Percentiles rank a stretch among this genome's conserved stretches.
Evolutionary conservation across 345 rosid species (phyloP).

Genomic region (Salix caprea): DNA sequence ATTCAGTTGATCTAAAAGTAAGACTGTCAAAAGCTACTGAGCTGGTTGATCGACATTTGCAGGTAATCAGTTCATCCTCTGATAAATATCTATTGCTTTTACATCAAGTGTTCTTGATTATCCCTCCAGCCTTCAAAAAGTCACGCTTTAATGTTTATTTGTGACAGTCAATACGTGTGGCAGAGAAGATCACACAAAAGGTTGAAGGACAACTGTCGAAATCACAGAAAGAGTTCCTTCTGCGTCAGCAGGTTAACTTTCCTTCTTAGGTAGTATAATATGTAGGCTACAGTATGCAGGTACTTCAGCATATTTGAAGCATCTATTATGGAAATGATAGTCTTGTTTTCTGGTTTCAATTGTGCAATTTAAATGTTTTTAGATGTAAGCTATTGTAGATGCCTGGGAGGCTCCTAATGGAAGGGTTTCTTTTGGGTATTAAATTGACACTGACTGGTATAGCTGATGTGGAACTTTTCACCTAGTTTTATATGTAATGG

Average conservation of each 20-base stretch:
- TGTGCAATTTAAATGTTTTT: neutral
- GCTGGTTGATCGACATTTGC: conserved; percentile 96
- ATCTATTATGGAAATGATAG: neutral
- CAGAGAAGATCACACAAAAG: conserved; percentile 97
- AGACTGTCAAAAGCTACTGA: conserved; percentile 94
- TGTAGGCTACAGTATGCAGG: neutral
- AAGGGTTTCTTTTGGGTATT: neutral
- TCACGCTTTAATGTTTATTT: conserved; percentile 26
- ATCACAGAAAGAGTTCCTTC: conserved; percentile 97
- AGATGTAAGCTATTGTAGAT: neutral
- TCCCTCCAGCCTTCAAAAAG: conserved; percentile 21
- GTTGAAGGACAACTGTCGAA: conserved; percentile 98
- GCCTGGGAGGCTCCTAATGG: neutral
- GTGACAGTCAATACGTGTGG: conserved; percentile 96
- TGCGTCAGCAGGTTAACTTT: conserved; percentile 92
- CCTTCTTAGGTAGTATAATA: neutral
- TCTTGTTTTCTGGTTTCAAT: neutral
- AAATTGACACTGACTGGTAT: neutral
- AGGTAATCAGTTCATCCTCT: conserved; percentile 47
- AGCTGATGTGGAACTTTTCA: neutral
- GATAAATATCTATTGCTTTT: conserved; percentile 4
- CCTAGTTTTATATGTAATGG: neutral
- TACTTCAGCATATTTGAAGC: neutral
- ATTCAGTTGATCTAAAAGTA: conserved; percentile 87
- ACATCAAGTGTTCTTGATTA: conserved; percentile 9